Base-by-base conservation (phyloP, 441 rosid species). In the Adansonia grandidieri region DNA sequence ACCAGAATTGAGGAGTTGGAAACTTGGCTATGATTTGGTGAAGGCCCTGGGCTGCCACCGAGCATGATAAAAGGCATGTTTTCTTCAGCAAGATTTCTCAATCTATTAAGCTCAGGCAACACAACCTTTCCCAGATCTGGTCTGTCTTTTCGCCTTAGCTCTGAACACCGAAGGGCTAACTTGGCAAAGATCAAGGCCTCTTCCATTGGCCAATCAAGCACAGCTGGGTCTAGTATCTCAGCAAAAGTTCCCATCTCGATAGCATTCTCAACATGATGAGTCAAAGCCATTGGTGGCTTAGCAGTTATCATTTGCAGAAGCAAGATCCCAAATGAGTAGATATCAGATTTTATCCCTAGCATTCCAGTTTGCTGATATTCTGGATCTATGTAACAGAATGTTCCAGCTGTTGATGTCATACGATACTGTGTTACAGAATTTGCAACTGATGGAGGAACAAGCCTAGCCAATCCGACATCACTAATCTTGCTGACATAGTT, bases 351-450 rank as follows among this genome's bases (percentile, higher is more conserved):
- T 62, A 81, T 83, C 10, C 98, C 96, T 15, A 95, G 90, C 95
- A 92, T 88, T 78, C 98, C 93, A 0, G 98, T 92, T 78, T 93
- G 96, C 78, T 91, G 98, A 71, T 95, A 95, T 57, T 95, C 97
- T 1, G 99, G 99, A 80, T 95, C 97, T 61, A 95, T 93, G 82
- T 95, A 93, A 76, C 91, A 93, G 83, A 93, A 89, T 48, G 98
- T 95, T 81, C 98, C 97, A 10, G 98, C 99, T 0, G 97, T 86
- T 80, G 98, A 74, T 0, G 99, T 95, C 93, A 95, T 85, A 70
- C 87, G 93, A 56, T 92, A 92, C 78, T 92, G 98, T 15, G 99
- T 93, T 44, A 82, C 90, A 5, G 80, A 10, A 75, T 90, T 74
- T n/a, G 92, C 87, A 28, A 92, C 86, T 0, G 97, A 86, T 17